Conservation (phyloP, 2,329 filamentous ascomycete species). For the Hypoxylon sp. region DNA sequence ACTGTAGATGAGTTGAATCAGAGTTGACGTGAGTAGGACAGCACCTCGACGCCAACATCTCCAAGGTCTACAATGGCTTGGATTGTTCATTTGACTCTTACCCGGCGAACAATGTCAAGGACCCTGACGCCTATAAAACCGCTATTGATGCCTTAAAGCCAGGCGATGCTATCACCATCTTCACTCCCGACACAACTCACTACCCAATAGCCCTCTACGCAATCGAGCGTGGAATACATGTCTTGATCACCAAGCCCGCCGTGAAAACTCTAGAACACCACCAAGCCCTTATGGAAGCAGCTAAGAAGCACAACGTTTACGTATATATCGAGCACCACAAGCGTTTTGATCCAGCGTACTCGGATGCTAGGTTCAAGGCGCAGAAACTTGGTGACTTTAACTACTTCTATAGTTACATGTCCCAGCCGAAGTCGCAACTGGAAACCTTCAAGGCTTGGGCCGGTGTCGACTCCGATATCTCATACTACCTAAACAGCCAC, state of each 20-base stretch:
- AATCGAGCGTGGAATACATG: slow-evolving; percentile 87
- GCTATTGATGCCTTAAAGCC: slow-evolving; percentile 86
- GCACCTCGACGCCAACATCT: slow-evolving; percentile 89
- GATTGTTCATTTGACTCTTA: slow-evolving; percentile 89
- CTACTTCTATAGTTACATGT: slow-evolving; percentile 99
- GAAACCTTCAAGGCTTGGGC: slow-evolving; percentile 97
- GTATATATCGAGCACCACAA: slow-evolving; percentile 98
- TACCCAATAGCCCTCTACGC: slow-evolving; percentile 93
- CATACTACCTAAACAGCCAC: slow-evolving; percentile 95
- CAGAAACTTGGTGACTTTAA: slow-evolving; percentile 90
- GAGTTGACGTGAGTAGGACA: slow-evolving; percentile 65
- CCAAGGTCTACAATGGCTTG: slow-evolving; percentile 86
- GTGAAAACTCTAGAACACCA: slow-evolving; percentile 88
- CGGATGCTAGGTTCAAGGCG: slow-evolving; percentile 84
- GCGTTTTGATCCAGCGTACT: slow-evolving; percentile 92
- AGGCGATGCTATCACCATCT: slow-evolving; percentile 93
- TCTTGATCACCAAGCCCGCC: slow-evolving; percentile 93
- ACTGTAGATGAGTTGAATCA: background rate
- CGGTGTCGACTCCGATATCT: slow-evolving; percentile 91
- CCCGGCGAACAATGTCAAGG: slow-evolving; percentile 77
- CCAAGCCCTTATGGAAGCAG: slow-evolving; percentile 77
- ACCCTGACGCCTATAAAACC: slow-evolving; percentile 86
- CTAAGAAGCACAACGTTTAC: slow-evolving; percentile 81
- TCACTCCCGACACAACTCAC: slow-evolving; percentile 94
- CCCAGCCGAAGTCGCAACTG: slow-evolving; percentile 88